A percentile compares a stretch with the other conserved stretches of the same genome.
Conservation (phyloP, 2,329 filamentous ascomycete species). For the Nigrospora osmanthi region DNA sequence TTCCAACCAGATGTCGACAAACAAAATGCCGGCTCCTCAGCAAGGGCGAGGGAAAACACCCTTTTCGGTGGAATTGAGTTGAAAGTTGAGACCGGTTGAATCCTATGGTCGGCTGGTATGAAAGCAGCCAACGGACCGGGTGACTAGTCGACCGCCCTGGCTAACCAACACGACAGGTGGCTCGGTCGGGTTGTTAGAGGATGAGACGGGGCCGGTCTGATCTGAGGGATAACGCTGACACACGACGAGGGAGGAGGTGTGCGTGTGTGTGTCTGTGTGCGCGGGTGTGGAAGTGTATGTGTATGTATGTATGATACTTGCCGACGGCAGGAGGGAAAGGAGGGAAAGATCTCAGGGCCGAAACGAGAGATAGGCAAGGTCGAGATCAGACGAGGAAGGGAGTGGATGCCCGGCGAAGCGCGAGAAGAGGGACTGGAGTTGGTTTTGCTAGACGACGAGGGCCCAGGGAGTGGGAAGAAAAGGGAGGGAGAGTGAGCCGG, state of each 20-base stretch:
- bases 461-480: background rate
- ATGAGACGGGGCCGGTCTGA: too few species aligned
- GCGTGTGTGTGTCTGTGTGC: background rate
- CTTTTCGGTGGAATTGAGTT: too few species aligned
- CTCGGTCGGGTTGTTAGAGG: background rate
- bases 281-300: background rate
- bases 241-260: background rate
- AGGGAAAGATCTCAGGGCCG: constrained; percentile 4
- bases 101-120: too few species aligned
- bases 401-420: constrained; percentile 7
- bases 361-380: constrained; percentile 6
- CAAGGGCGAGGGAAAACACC: too few species aligned
- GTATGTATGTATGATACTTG: background rate
- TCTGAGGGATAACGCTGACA: background rate
- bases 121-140: too few species aligned
- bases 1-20: too few species aligned
- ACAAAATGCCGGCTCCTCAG: too few species aligned
- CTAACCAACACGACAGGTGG: background rate
- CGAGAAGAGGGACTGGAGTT: constrained; percentile 2
- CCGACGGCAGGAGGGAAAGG: background rate
- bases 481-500: background rate
- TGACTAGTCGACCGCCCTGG: background rate
- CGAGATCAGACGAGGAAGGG: constrained; percentile 8
- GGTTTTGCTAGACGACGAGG: constrained; percentile 3
- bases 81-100: too few species aligned